Percentiles rank a stretch among this genome's conserved stretches.
Evolutionary conservation across 805 yeast species (phyloP).

Genomic region (Kodamaea jinghongensis): DNA sequence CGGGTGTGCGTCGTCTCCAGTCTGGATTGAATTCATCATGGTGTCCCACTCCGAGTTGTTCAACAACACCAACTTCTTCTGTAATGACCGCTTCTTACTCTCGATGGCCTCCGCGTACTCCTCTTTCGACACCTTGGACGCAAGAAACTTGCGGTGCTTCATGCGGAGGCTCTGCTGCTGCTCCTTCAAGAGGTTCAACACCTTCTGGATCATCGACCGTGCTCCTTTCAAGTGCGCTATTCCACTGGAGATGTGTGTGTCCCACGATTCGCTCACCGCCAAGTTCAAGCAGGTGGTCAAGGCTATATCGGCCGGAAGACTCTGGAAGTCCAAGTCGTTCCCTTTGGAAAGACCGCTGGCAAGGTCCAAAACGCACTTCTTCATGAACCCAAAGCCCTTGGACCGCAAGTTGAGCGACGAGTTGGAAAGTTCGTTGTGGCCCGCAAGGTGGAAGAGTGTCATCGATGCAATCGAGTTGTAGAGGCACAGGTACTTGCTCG

Average conservation of each 20-base stretch:
- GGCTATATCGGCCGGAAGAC: constrained; percentile 61
- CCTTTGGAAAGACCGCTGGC: constrained; percentile 50
- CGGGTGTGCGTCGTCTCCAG: constrained; percentile 2
- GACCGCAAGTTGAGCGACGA: constrained; percentile 44
- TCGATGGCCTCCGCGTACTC: constrained; percentile 7
- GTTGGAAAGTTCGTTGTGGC: constrained; percentile 36
- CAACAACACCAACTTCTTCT: constrained; percentile 29
- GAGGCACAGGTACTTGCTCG: constrained; percentile 52
- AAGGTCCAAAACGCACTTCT: constrained; percentile 54
- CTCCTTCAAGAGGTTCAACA: constrained; percentile 30
- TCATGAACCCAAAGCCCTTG: constrained; percentile 57
- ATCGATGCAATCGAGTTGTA: constrained; percentile 64
- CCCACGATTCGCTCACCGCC: constrained; percentile 70
- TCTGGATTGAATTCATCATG: constrained; percentile 17
- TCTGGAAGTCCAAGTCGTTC: constrained; percentile 15
- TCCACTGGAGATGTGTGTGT: constrained; percentile 63
- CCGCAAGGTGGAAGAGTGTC: constrained; percentile 58
- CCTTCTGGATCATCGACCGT: constrained; percentile 53
- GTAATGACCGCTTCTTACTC: constrained; percentile 13
- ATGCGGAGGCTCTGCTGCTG: constrained; percentile 17
- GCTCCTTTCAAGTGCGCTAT: constrained; percentile 70
- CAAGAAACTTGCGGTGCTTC: constrained; percentile 12
- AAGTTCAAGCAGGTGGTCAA: constrained; percentile 61
- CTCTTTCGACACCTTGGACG: constrained; percentile 9
- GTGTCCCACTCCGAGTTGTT: constrained; percentile 32